Conservation (phyloP, 805 yeast genomes). For the Pichia ethanolica region DNA sequence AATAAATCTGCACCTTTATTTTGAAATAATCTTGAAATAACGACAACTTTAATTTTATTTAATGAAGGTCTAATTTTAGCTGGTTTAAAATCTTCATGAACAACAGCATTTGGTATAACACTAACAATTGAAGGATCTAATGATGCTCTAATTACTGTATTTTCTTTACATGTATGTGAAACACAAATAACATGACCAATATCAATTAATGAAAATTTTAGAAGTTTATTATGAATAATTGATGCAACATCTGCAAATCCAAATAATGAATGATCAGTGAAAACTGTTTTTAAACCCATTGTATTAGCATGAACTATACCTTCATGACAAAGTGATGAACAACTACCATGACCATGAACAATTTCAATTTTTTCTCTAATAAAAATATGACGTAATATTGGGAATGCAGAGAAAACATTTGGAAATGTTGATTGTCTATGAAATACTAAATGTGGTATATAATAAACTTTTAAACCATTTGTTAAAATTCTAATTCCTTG, state of each 20-base stretch:
- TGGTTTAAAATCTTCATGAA: constrained; percentile 73
- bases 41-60: constrained; percentile 68
- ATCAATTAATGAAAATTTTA: constrained; percentile 77
- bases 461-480: constrained; percentile 88
- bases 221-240: constrained; percentile 76
- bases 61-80: constrained; percentile 24
- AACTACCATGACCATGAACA: constrained; percentile 93
- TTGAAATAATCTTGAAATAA: constrained; percentile 86
- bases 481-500: constrained; percentile 77
- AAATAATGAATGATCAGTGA: constrained; percentile 93
- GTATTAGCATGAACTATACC: constrained; percentile 86
- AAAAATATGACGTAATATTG: constrained; percentile 75
- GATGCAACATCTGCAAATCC: constrained; percentile 86
- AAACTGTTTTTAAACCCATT: constrained; percentile 86
- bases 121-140: constrained; percentile 71
- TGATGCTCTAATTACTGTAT: constrained; percentile 82
- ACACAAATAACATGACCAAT: constrained; percentile 95
- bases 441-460: constrained; percentile 75
- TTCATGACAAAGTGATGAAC: constrained; percentile 81
- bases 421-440: constrained; percentile 84
- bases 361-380: constrained; percentile 81
- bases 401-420: constrained; percentile 81
- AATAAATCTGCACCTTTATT: constrained; percentile 93
- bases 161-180: constrained; percentile 92
- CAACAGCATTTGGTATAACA: constrained; percentile 95